Evolutionary conservation across 805 yeast species (phyloP).

Genomic region (Ogataea saltuana): DNA sequence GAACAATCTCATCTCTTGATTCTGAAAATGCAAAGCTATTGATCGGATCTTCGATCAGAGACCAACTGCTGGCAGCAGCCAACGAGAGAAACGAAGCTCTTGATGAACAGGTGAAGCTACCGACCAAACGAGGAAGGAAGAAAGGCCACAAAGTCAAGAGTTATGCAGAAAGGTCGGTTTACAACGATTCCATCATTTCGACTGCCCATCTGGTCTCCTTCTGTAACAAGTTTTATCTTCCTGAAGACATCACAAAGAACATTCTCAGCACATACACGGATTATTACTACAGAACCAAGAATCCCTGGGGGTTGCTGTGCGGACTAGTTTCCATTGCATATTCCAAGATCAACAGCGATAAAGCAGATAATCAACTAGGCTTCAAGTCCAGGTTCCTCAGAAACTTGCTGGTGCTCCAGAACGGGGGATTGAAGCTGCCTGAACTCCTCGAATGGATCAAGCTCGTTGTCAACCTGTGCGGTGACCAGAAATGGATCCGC

Average conservation of each 20-base stretch:
- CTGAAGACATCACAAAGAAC: slow-evolving; percentile 49
- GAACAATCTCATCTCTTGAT: background rate
- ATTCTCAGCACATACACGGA: slow-evolving; percentile 52
- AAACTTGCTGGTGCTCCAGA: slow-evolving; percentile 52
- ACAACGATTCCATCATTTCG: slow-evolving; percentile 24
- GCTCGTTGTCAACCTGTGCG: slow-evolving; percentile 53
- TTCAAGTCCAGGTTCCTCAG: slow-evolving; percentile 48
- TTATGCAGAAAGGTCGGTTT: slow-evolving; percentile 13
- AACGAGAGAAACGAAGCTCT: slow-evolving; percentile 10
- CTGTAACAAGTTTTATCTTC: slow-evolving; percentile 66
- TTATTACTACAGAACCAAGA: slow-evolving; percentile 54
- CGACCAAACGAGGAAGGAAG: slow-evolving; percentile 17
- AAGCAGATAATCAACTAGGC: slow-evolving; percentile 48
- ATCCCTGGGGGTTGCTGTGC: slow-evolving; percentile 69
- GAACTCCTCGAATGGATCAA: slow-evolving; percentile 56
- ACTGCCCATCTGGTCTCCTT: slow-evolving; percentile 46
- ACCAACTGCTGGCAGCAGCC: slow-evolving; percentile 22
- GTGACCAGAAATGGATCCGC: slow-evolving; percentile 62
- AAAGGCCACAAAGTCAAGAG: slow-evolving; percentile 20
- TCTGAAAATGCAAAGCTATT: slow-evolving; percentile 9
- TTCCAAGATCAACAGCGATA: slow-evolving; percentile 50
- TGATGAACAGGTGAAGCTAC: slow-evolving; percentile 5
- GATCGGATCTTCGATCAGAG: slow-evolving; percentile 17
- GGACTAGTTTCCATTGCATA: slow-evolving; percentile 65
- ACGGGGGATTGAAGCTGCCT: slow-evolving; percentile 50